Percentiles rank a stretch among this genome's conserved stretches.
Conservation (phyloP, 768 basidiomycete genomes). For the Pisolithus marmoratus region DNA sequence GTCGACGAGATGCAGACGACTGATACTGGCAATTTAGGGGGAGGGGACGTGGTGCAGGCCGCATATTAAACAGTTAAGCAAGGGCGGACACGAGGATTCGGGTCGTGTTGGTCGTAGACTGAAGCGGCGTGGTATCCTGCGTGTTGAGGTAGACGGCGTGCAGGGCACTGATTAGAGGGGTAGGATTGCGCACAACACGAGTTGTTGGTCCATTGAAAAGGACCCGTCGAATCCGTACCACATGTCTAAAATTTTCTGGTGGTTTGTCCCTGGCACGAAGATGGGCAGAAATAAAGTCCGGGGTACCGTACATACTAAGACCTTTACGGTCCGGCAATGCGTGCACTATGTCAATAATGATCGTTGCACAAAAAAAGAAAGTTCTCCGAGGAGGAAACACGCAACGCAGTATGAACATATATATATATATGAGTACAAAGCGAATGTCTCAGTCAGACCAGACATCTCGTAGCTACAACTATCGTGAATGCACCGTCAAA, state of each 20-base stretch:
- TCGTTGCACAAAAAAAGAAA: too few relatives aligned
- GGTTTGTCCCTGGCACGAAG: conserved; percentile 7
- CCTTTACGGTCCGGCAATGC: too few relatives aligned
- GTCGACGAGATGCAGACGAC: conserved; percentile 10
- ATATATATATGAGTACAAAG: too few relatives aligned
- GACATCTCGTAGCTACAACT: not conserved
- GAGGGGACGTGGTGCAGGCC: conserved; percentile 13
- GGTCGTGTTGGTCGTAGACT: conserved; percentile 14
- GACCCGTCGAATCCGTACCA: conserved; percentile 14
- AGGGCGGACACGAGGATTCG: conserved; percentile 23
- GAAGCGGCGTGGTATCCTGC: conserved; percentile 26
- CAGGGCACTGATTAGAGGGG: conserved; percentile 13
- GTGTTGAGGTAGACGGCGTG: conserved; percentile 14
- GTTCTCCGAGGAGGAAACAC: too few relatives aligned
- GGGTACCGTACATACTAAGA: too few relatives aligned
- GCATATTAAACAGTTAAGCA: conserved; percentile 24
- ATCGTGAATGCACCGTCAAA: not conserved
- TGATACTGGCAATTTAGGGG: conserved; percentile 22
- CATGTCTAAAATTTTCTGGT: conserved; percentile 7
- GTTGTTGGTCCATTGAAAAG: conserved; percentile 21
- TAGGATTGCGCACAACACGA: conserved; percentile 13
- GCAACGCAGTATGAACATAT: too few relatives aligned
- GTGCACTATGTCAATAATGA: too few relatives aligned
- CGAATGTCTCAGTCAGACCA: too few relatives aligned
- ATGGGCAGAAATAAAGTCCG: conserved; percentile 1